These are phyloP conservation scores for Vanderwaltozyma yarrowii DNA, from an alignment of 805 yeast species.

Conservation along the genomic window DNA sequence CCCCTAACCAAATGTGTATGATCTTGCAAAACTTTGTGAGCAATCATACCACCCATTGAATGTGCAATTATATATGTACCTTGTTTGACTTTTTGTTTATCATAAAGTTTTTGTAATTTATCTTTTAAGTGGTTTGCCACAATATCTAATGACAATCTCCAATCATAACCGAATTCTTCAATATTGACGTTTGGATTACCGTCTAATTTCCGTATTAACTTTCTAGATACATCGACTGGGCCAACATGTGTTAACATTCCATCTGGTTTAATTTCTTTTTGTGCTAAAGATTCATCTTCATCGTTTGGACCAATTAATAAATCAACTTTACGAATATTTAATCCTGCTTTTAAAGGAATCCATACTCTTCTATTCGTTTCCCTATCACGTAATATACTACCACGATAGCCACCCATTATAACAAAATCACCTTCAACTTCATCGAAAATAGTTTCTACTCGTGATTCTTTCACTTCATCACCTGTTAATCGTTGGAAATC, in stretches of 20 bases:
- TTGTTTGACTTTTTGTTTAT: slow-evolving; percentile 33
- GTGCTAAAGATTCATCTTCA: slow-evolving; percentile 54
- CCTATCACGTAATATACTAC: slow-evolving; percentile 61
- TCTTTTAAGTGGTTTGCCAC: slow-evolving; percentile 41
- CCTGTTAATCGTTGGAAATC: slow-evolving; percentile 13
- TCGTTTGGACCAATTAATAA: slow-evolving; percentile 61
- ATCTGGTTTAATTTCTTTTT: slow-evolving; percentile 50
- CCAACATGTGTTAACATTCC: slow-evolving; percentile 77
- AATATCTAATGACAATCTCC: slow-evolving; percentile 68
- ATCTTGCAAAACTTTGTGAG: slow-evolving; percentile 66
- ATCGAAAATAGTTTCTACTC: slow-evolving; percentile 40
- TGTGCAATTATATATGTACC: slow-evolving; percentile 73
- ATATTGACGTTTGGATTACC: slow-evolving; percentile 51
- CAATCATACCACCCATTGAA: slow-evolving; percentile 88
- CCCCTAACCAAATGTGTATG: slow-evolving; percentile 65
- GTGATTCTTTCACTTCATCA: slow-evolving; percentile 7
- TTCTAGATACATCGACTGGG: slow-evolving; percentile 69
- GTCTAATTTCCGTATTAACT: slow-evolving; percentile 43
- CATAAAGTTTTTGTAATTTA: slow-evolving; percentile 34
- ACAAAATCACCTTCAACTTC: slow-evolving; percentile 69
- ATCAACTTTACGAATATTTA: slow-evolving; percentile 60
- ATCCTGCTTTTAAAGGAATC: slow-evolving; percentile 83
- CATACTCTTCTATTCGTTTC: slow-evolving; percentile 60
- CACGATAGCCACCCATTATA: slow-evolving; percentile 82
- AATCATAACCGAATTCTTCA: slow-evolving; percentile 82